phyloP scores from a whole-genome alignment of 2,329 filamentous ascomycete species.

The Ilyonectria sp. region DNA sequence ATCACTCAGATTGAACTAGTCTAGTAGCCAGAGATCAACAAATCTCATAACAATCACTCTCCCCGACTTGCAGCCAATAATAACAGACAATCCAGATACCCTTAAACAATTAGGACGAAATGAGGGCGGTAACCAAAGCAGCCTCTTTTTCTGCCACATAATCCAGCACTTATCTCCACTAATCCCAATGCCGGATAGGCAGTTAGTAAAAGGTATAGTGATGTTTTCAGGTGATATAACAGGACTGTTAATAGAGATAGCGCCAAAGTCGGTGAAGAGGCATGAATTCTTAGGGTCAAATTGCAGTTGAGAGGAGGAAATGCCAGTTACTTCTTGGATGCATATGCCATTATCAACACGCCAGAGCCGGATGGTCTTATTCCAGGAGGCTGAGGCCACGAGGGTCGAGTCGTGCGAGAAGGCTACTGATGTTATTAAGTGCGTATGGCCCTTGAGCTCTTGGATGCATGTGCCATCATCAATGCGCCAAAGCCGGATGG shows the following conservation, averaged over 20 bases:
- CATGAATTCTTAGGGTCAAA: neutral
- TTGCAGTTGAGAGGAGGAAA: neutral
- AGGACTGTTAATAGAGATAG: neutral
- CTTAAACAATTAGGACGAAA: neutral
- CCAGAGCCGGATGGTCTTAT: conserved; percentile 5
- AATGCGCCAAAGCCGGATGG: too few relatives aligned
- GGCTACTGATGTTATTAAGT: neutral
- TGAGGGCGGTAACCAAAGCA: conserved; percentile 11
- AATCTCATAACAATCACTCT: conserved; percentile 10
- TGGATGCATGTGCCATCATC: neutral
- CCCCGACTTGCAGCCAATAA: conserved; percentile 10
- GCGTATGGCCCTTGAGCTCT: conserved; percentile 5
- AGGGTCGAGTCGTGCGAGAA: neutral
- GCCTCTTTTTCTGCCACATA: conserved; percentile 5
- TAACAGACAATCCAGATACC: conserved; percentile 5
- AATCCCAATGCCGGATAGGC: conserved; percentile 7
- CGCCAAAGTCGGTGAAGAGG: neutral
- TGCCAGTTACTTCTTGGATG: neutral
- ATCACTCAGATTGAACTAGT: neutral
- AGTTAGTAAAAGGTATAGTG: conserved; percentile 4
- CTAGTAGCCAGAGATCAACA: neutral
- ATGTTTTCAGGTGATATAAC: neutral
- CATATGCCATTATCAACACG: neutral
- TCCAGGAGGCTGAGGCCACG: neutral
- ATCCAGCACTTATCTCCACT: conserved; percentile 7